Percentiles rank a stretch among this genome's conserved stretches.
These are phyloP conservation scores for Vitis hybrid DNA, from an alignment of 177 flowering plant species.

Conservation along the genomic window DNA sequence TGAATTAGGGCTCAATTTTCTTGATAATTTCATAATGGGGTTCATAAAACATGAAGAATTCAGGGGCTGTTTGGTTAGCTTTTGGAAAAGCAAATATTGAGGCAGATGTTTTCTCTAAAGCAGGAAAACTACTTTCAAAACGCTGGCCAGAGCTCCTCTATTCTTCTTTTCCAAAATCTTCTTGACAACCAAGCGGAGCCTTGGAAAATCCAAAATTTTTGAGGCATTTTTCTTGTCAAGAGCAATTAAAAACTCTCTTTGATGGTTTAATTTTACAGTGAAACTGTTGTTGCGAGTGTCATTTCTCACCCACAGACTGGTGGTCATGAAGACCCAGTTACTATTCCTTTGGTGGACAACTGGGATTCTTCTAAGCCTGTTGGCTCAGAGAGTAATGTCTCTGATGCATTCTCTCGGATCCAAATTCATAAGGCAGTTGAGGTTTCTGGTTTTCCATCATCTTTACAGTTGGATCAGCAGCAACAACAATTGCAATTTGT, in stretches of 20 bases:
- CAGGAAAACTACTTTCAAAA: too few relatives aligned
- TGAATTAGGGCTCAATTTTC: too few relatives aligned
- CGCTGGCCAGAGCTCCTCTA: too few relatives aligned
- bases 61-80: too few relatives aligned
- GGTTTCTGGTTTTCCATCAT: conserved; percentile 21
- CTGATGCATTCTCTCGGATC: conserved; percentile 5
- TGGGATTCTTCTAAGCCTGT: not conserved
- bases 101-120: too few relatives aligned
- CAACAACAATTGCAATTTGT: conserved; percentile 35
- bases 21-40: too few relatives aligned
- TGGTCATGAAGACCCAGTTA: conserved; percentile 25
- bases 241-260: not conserved
- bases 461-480: conserved; percentile 21
- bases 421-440: conserved; percentile 19
- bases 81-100: too few relatives aligned
- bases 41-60: too few relatives aligned
- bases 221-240: too few relatives aligned
- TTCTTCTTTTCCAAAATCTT: not conserved
- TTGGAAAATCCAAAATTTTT: not conserved
- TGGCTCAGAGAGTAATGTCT: conserved; percentile 19
- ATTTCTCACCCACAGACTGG: conserved; percentile 15
- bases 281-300: conserved; percentile 16
- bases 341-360: conserved; percentile 17
- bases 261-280: conserved; percentile 23
- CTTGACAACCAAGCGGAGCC: not conserved